Percentiles rank a stretch among this genome's conserved stretches.
These are phyloP conservation scores for Carex pumila DNA, from an alignment of 176 grass and related monocot genomes.

Conservation along the genomic window DNA sequence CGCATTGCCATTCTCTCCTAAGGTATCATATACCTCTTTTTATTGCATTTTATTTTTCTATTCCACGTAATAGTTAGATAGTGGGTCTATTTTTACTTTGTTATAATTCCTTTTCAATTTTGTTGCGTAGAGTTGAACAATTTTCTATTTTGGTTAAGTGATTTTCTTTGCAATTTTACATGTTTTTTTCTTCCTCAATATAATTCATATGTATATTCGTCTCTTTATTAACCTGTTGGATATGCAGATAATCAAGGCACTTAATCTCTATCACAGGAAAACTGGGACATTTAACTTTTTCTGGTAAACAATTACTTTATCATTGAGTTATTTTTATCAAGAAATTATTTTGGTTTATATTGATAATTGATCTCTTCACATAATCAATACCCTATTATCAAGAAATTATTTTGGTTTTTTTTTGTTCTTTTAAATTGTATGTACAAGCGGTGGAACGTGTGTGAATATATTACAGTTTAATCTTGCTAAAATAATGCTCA, in stretches of 20 bases:
- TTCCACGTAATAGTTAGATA: too few relatives aligned
- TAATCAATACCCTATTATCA: background rate
- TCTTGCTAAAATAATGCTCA: too few relatives aligned
- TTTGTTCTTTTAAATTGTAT: too few relatives aligned
- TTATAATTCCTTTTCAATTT: too few relatives aligned
- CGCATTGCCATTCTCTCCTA: too few relatives aligned
- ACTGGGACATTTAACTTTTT: slow-evolving; percentile 84
- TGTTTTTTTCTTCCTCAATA: background rate
- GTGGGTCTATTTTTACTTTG: too few relatives aligned
- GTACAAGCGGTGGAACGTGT: too few relatives aligned
- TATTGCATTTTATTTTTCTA: too few relatives aligned
- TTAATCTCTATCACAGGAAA: slow-evolving; percentile 91
- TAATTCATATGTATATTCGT: slow-evolving; percentile 1
- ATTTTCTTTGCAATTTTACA: background rate
- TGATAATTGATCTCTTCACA: background rate
- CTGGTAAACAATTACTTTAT: slow-evolving; percentile 40
- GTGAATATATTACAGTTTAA: too few relatives aligned
- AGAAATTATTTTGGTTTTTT: background rate
- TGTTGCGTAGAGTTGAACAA: too few relatives aligned
- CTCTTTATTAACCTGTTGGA: slow-evolving; percentile 23
- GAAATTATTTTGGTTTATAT: background rate
- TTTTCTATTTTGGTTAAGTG: slow-evolving; percentile 68
- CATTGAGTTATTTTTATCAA: slow-evolving; percentile 3
- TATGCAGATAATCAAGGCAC: slow-evolving; percentile 86
- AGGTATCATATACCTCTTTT: too few relatives aligned